Evolutionary conservation across 129 eudicot species (phyloP).

Genomic region (carrot (Daucus carota)): DNA sequence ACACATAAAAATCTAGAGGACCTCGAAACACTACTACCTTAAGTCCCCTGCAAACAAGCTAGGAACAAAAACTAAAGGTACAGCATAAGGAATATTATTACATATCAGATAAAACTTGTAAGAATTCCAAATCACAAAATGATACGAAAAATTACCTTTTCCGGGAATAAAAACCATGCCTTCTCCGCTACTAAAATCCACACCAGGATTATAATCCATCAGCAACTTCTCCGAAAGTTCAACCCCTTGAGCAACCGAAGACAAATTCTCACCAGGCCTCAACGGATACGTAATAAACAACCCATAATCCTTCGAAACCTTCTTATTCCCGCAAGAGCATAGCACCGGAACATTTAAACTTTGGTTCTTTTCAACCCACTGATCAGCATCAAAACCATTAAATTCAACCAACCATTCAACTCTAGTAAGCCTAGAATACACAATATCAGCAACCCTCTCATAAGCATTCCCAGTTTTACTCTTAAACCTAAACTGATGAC

Average conservation of each 20-base stretch:
- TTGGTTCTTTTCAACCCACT: constrained; percentile 15
- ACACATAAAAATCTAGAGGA: neutral
- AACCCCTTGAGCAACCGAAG: constrained; percentile 33
- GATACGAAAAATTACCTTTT: constrained; percentile 33
- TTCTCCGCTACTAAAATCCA: constrained; percentile 34
- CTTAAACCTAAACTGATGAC: neutral
- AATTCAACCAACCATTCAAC: constrained; percentile 35
- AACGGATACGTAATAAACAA: constrained; percentile 64
- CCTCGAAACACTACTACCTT: neutral
- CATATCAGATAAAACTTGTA: neutral
- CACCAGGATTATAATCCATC: constrained; percentile 52
- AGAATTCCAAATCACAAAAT: neutral
- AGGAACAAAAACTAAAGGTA: neutral
- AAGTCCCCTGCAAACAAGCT: neutral
- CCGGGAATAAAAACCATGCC: constrained; percentile 71
- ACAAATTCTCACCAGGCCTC: constrained; percentile 45
- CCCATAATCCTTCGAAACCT: constrained; percentile 57
- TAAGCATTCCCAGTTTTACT: neutral
- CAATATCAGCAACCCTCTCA: neutral
- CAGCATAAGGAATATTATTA: neutral
- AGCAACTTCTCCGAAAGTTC: constrained; percentile 36
- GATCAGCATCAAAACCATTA: constrained; percentile 23
- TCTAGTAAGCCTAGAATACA: constrained; percentile 26
- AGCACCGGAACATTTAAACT: constrained; percentile 45
- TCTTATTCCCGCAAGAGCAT: constrained; percentile 62